phyloP scores from a whole-genome alignment of 2,329 filamentous ascomycete genomes.

The Alternaria arbusti region DNA sequence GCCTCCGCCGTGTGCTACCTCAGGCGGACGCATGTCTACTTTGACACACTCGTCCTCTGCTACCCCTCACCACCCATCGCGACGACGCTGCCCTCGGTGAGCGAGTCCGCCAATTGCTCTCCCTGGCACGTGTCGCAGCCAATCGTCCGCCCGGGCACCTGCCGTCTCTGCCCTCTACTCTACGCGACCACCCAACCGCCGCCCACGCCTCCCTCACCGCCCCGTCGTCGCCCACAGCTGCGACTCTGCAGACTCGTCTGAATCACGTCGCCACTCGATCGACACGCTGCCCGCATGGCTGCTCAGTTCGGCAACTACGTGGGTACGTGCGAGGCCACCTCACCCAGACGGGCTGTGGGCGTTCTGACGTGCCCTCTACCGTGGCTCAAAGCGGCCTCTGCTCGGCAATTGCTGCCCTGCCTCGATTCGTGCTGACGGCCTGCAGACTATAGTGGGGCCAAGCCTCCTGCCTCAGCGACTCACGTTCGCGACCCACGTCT shows the following conservation, averaged over 20 bases:
- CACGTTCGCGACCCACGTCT: conserved; percentile 49
- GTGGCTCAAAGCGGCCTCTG: conserved; percentile 15
- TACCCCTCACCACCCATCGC: conserved; percentile 3
- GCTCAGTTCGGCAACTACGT: conserved; percentile 45
- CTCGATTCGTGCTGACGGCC: conserved; percentile 18
- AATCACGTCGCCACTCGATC: conserved; percentile 31
- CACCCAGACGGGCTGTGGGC: conserved; percentile 14
- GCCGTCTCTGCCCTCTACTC: neutral
- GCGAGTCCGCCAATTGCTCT: neutral
- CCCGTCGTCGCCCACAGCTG: neutral
- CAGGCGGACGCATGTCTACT: conserved; percentile 23
- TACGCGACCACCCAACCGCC: conserved; percentile 1
- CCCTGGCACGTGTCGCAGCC: neutral
- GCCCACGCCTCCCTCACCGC: neutral
- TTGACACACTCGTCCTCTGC: conserved; percentile 4
- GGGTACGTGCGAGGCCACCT: conserved; percentile 19
- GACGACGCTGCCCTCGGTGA: neutral
- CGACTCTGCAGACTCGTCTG: neutral
- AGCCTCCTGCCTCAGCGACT: conserved; percentile 41
- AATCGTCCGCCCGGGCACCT: conserved; percentile 19
- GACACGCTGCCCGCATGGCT: conserved; percentile 33
- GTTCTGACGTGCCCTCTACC: conserved; percentile 5
- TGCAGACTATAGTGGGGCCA: conserved; percentile 48
- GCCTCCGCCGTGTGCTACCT: conserved; percentile 26
- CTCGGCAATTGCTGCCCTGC: conserved; percentile 26